A percentile compares a stretch with the other conserved stretches of the same genome.
These are phyloP conservation scores for Haematococcus sp. DNA, from an alignment of 139 green algal species.

Conservation along the genomic window DNA sequence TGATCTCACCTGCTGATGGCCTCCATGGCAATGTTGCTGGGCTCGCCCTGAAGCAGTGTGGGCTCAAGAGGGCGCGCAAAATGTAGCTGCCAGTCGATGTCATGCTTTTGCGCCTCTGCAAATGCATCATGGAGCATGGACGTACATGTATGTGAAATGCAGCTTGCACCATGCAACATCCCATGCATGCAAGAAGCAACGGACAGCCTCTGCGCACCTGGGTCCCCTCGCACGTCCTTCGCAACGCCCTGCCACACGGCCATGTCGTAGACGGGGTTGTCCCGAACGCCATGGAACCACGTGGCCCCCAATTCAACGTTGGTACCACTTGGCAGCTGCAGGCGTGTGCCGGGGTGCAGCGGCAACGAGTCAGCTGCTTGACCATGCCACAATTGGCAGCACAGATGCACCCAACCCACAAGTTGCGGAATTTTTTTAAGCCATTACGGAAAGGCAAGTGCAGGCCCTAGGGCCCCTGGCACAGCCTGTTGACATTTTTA, in stretches of 20 bases:
- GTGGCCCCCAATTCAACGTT: constrained; percentile 37
- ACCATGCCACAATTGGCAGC: neutral
- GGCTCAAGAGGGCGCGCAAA: constrained; percentile 8
- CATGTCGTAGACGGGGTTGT: constrained; percentile 42
- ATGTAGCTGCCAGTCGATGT: constrained; percentile 23
- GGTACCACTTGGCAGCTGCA: constrained; percentile 26
- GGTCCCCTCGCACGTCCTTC: neutral
- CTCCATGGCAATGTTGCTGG: constrained; percentile 1
- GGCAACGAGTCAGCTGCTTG: neutral
- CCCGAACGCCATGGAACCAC: constrained; percentile 41
- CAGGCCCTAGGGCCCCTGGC: no score
- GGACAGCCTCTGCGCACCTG: constrained; percentile 4
- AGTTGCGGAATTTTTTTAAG: no score
- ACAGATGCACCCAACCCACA: neutral
- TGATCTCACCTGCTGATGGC: constrained; percentile 3
- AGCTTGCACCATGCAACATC: constrained; percentile 2
- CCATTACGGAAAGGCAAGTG: no score
- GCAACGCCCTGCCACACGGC: constrained; percentile 29
- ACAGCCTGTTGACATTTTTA: neutral
- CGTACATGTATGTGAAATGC: no score
- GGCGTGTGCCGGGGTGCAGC: neutral
- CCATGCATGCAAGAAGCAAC: no score
- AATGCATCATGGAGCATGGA: neutral
- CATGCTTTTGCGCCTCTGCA: constrained; percentile 12
- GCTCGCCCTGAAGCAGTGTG: neutral